These are phyloP conservation scores for Rugosomyces carneus DNA, from an alignment of 1,284 basidiomycete species.

Conservation along the genomic window DNA sequence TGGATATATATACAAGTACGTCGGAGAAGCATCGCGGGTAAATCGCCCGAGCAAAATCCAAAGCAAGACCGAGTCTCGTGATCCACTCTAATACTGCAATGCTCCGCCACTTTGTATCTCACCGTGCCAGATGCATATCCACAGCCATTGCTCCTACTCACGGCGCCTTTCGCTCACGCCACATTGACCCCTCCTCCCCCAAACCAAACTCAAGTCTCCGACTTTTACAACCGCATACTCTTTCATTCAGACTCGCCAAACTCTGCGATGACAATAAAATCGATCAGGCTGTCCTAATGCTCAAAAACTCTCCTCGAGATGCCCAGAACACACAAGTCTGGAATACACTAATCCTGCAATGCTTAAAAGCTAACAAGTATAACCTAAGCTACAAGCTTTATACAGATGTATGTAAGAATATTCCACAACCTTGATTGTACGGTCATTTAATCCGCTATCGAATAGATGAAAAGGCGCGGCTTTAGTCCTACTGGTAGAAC, in stretches of 20 bases:
- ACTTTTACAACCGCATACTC: conserved; percentile 51
- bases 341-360: conserved; percentile 66
- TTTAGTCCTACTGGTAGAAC: conserved; percentile 61
- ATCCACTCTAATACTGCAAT: conserved; percentile 7
- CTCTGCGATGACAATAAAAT: conserved; percentile 47
- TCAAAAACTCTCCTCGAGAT: conserved; percentile 60
- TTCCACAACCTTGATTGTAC: not conserved
- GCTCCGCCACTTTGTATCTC: conserved; percentile 11
- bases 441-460: conserved; percentile 5
- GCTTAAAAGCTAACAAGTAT: conserved; percentile 48
- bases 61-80: conserved; percentile 9
- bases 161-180: too few relatives aligned
- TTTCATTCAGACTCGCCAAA: conserved; percentile 50
- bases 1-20: not conserved
- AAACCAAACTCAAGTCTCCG: conserved; percentile 23
- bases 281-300: conserved; percentile 51
- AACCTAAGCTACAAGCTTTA: conserved; percentile 56
- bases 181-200: not conserved
- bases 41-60: conserved; percentile 14
- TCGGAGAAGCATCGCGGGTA: conserved; percentile 14
- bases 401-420: conserved; percentile 48
- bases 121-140: too few relatives aligned
- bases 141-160: too few relatives aligned
- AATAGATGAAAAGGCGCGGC: conserved; percentile 75
- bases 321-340: conserved; percentile 67